Conservation (phyloP, 306 rosid genomes). For the Fragaria vesca region DNA sequence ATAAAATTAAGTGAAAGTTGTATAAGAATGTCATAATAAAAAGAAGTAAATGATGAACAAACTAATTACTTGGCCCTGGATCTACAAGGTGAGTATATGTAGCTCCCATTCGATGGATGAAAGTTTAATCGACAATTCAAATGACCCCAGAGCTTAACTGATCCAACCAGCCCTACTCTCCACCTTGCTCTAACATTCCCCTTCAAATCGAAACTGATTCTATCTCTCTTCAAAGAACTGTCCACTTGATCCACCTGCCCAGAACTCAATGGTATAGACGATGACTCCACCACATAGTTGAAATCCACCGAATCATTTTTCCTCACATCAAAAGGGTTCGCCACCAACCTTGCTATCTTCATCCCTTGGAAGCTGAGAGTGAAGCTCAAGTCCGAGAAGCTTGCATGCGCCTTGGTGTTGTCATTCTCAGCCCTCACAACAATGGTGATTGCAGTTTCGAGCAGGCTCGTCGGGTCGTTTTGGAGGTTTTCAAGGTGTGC, state of each 20-base stretch:
- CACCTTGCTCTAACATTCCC: conserved; percentile 57
- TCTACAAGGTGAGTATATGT: conserved; percentile 50
- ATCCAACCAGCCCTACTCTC: conserved; percentile 62
- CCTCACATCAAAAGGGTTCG: conserved; percentile 41
- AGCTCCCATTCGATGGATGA: conserved; percentile 55
- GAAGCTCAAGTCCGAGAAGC: conserved; percentile 53
- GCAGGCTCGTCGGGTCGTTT: conserved; percentile 45
- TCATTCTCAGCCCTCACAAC: conserved; percentile 62
- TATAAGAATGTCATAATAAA: not conserved
- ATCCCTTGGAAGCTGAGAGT: conserved; percentile 48
- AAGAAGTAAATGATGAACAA: not conserved
- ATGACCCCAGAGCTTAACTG: conserved; percentile 50
- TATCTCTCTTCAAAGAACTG: conserved; percentile 42
- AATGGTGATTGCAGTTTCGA: conserved; percentile 50
- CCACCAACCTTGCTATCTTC: conserved; percentile 43
- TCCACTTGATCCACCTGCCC: conserved; percentile 46
- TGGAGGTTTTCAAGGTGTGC: conserved; percentile 53
- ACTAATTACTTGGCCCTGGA: conserved; percentile 49
- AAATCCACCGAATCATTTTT: conserved; percentile 45
- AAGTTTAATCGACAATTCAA: conserved; percentile 65
- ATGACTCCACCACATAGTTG: conserved; percentile 41
- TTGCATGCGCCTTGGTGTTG: conserved; percentile 66
- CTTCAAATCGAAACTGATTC: conserved; percentile 45
- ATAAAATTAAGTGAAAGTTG: not conserved
- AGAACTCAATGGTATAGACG: conserved; percentile 52